Percentiles rank a stretch among this genome's conserved stretches.
Evolutionary conservation across 306 rosid species (phyloP).

Genomic region (Citrullus colocynthis): DNA sequence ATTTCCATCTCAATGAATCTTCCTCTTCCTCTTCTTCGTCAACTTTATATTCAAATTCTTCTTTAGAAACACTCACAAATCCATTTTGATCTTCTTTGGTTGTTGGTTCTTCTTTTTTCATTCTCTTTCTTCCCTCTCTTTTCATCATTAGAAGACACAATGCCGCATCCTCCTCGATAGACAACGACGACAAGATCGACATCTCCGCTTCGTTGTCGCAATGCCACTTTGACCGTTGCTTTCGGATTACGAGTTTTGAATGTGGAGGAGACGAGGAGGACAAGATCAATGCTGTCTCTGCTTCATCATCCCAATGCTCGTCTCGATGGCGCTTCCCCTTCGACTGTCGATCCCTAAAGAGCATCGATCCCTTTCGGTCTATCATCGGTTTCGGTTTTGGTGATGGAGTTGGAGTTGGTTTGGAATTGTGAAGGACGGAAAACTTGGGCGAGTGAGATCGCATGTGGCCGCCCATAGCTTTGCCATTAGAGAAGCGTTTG

Average conservation of each 20-base stretch:
- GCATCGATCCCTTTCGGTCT: no score
- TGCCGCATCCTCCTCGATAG: constrained; percentile 28
- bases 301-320: no score
- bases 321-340: no score
- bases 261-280: no score
- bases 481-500: constrained; percentile 35
- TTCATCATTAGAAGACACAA: constrained; percentile 25
- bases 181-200: neutral
- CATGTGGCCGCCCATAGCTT: constrained; percentile 75
- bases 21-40: neutral
- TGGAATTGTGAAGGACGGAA: constrained; percentile 20
- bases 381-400: neutral
- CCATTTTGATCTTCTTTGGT: neutral
- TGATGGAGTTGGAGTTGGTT: neutral
- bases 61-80: neutral
- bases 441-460: constrained; percentile 40
- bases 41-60: neutral
- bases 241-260: no score
- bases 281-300: no score
- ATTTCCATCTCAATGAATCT: neutral
- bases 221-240: constrained; percentile 21
- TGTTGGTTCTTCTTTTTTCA: neutral
- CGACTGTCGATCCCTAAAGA: no score
- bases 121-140: constrained; percentile 11
- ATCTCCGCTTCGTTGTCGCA: neutral